Base-by-base conservation (phyloP, 805 yeast genomes). In the Blastobotrys parvus region DNA sequence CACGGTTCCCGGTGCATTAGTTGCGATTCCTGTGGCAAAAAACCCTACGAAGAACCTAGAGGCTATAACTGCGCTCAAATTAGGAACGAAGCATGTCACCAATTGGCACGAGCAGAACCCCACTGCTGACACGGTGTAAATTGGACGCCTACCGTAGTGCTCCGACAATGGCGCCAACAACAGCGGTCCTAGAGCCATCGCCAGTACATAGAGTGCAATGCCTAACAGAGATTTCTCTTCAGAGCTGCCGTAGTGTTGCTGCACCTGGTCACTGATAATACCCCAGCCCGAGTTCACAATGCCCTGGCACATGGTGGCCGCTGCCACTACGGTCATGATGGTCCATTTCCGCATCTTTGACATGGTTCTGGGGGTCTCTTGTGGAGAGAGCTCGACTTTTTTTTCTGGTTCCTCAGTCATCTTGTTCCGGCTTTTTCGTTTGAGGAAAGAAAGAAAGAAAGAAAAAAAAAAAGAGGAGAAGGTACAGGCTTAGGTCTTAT, bases 131-230 rank as follows among this genome's bases (percentile, higher is more conserved):
- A 82, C 50, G 43, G 83, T 54, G 11, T 84, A 78, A n/a, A 71
- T 61, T n/a, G 71, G 62, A 59, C 74, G 74, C 61, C 94, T 74
- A 41, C 94, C 92, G 50, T 71, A 80, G 31, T 81, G 56, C 60
- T 83, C 94, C n/a, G 90, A 80, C 29, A 83, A 59, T 3, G 95
- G 95, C 20, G 92, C 95, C 86, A 92, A 89, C 25, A 86, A 56
- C 41, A 88, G 69, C 3, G 97, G 97, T 16, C 97, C 96, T 0
- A 86, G 73, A 1, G 96, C 96, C 62, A 88, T 89, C 8, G 97
- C 97, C 35, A 87, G 61, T n/a, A 89, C 95, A 55, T 76, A 89
- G 21, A 88, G 68, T 1, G 78, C 65, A n/a, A 76, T 70, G 7
- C 73, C 73, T 38, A 74, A 54, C 17, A 72, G 55, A 18, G 66